Percentiles rank a stretch among this genome's conserved stretches.
These are phyloP conservation scores for Monosporozyma unispora DNA, from an alignment of 805 yeast genomes.

Conservation along the genomic window DNA sequence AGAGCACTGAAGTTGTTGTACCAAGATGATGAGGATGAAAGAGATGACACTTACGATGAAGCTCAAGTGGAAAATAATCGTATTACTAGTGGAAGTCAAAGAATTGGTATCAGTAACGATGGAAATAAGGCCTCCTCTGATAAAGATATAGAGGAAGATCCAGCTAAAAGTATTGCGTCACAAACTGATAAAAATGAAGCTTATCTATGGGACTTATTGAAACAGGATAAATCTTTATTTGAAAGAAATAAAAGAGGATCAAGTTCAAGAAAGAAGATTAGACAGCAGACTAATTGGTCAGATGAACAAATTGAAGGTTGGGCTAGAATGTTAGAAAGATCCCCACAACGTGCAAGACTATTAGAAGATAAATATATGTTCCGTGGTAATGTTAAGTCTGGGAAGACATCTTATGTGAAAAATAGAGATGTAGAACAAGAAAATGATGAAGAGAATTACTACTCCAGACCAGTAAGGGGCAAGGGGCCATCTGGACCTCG, in stretches of 20 bases:
- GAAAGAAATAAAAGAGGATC: conserved; percentile 43
- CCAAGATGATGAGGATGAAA: conserved; percentile 75
- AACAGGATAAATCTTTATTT: conserved; percentile 42
- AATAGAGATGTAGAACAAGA: conserved; percentile 6
- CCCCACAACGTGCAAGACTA: conserved; percentile 51
- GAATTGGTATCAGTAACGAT: conserved; percentile 5
- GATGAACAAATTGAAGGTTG: conserved; percentile 94
- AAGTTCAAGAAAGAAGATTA: conserved; percentile 42
- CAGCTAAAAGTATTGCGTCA: conserved; percentile 2
- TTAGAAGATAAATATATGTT: conserved; percentile 56
- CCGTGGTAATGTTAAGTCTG: conserved; percentile 32
- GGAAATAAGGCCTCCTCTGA: conserved; percentile 3
- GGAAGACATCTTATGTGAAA: conserved; percentile 26
- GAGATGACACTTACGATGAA: conserved; percentile 69
- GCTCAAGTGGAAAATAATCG: conserved; percentile 25
- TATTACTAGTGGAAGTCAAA: conserved; percentile 11
- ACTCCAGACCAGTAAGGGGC: not conserved
- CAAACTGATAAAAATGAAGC: conserved; percentile 42
- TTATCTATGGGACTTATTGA: conserved; percentile 47
- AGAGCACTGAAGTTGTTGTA: conserved; percentile 57
- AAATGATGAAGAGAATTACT: not conserved
- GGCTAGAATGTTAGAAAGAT: conserved; percentile 64
- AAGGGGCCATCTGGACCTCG: not conserved
- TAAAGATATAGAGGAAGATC: conserved; percentile 10
- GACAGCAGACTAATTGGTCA: conserved; percentile 53